Evolutionary conservation across 2,329 filamentous ascomycete genomes (phyloP).

Genomic region (Pezicula rhizophila): DNA sequence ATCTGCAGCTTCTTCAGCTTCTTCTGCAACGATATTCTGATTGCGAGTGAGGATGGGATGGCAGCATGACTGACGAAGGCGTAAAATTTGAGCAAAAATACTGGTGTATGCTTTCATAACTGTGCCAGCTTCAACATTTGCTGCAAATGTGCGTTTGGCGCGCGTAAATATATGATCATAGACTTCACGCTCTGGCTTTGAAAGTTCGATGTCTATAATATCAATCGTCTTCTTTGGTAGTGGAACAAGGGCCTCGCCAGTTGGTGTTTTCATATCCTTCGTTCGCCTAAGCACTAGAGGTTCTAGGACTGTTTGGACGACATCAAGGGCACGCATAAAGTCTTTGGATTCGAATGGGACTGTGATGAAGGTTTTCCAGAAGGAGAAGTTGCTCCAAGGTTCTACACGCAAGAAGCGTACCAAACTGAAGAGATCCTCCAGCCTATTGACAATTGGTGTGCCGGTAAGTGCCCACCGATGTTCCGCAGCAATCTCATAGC

Average conservation of each 20-base stretch:
- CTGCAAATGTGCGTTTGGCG: slow-evolving; percentile 77
- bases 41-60: slow-evolving; percentile 88
- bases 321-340: slow-evolving; percentile 86
- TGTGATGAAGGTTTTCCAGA: slow-evolving; percentile 98
- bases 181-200: slow-evolving; percentile 77
- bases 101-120: slow-evolving; percentile 94
- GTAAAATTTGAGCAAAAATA: slow-evolving; percentile 93
- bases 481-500: slow-evolving; percentile 78
- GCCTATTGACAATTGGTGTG: slow-evolving; percentile 91
- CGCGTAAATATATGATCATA: slow-evolving; percentile 85
- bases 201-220: slow-evolving; percentile 84
- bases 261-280: slow-evolving; percentile 96
- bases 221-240: slow-evolving; percentile 75
- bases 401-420: slow-evolving; percentile 91
- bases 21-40: slow-evolving; percentile 71
- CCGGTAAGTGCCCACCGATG: slow-evolving; percentile 94
- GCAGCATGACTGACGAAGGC: slow-evolving; percentile 88
- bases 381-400: slow-evolving; percentile 98
- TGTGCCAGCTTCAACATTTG: slow-evolving; percentile 85
- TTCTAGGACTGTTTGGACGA: slow-evolving; percentile 94
- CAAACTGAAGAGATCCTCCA: slow-evolving; percentile 91
- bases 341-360: slow-evolving; percentile 95
- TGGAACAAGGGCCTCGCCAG: slow-evolving; percentile 73
- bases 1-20: slow-evolving; percentile 72
- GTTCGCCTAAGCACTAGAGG: slow-evolving; percentile 91